Evolutionary conservation across 2,329 filamentous ascomycete genomes (phyloP), one percentile per base, ranked within the genome.

Genomic region (Sarocladium kiliense): DNA sequence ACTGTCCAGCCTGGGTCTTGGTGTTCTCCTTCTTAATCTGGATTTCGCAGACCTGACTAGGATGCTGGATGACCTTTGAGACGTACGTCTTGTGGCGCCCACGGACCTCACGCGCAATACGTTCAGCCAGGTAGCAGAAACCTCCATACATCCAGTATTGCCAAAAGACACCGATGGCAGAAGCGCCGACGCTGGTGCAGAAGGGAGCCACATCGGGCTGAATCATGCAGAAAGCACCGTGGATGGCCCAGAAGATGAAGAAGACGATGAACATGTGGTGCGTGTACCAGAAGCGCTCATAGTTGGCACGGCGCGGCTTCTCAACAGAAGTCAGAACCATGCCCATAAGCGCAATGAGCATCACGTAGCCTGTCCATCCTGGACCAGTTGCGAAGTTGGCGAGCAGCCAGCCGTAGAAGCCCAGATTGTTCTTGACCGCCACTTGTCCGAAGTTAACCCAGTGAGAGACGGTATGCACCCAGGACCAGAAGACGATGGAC

Each of bases 11-110:
- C 54, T 81, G 80, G 2, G 88, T 91, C 77, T 87, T 91, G 44
- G 89, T 92, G 72, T 91, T 77, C 66, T 92, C 88, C 73, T 94
- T 94, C 78, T 93, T 92, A 75, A 95, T 91, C 74, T 94, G 90
- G 58, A 95, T 92, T 73, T 95, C 90, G 68, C 88, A 89, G 18
- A 95, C 90, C 65, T 91, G 91, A 76, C 88, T 91, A 7, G 89
- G 89, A 69, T 95, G 89, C 74, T 94, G 89, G 60, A 95, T 86
- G 59, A 95, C 90, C 74, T 94, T 94, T 60, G 88, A 91, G 58
- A 95, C 88, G 68, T 88, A 91, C 16, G 89, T 93, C 78, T 87
- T 90, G 76, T 93, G 88, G 25, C 85, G 81, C 45, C 89, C 89
- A 54, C 89, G 85, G 39, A 93, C 74, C 71, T 94, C 90, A 59